These are phyloP conservation scores for Pestalotiopsis sp. DNA, from an alignment of 2,329 filamentous ascomycete species.

Conservation along the genomic window DNA sequence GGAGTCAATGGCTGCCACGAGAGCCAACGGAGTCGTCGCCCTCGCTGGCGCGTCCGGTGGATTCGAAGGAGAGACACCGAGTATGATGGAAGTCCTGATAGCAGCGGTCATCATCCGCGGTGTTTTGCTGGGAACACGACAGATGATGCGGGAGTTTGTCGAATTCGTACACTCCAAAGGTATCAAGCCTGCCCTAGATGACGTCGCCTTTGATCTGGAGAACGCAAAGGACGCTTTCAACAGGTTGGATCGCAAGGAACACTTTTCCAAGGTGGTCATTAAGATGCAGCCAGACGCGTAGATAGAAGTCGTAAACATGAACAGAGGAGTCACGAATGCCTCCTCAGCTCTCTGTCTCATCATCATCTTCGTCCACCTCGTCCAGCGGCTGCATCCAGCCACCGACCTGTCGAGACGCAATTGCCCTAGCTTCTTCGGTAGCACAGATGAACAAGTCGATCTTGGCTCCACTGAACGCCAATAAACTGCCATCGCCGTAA, in stretches of 20 bases:
- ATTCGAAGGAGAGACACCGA: neutral
- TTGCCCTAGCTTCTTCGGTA: neutral
- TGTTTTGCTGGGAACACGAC: constrained; percentile 19
- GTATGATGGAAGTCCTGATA: neutral
- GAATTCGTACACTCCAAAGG: constrained; percentile 20
- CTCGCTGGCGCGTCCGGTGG: constrained; percentile 32
- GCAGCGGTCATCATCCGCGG: constrained; percentile 11
- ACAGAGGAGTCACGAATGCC: no score
- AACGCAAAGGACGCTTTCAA: constrained; percentile 35
- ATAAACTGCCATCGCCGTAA: neutral
- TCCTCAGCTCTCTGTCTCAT: neutral
- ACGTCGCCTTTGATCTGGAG: constrained; percentile 11
- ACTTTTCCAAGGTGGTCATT: constrained; percentile 40
- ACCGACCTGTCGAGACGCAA: neutral
- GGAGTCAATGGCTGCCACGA: constrained; percentile 55
- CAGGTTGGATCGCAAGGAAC: constrained; percentile 33
- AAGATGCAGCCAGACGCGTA: neutral
- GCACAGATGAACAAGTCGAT: neutral
- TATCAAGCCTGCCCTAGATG: constrained; percentile 20
- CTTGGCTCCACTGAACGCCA: neutral
- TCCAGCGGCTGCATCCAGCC: neutral
- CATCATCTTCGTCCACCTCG: neutral
- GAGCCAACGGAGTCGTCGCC: constrained; percentile 34
- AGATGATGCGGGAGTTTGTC: constrained; percentile 21
- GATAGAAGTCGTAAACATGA: neutral